phyloP scores from a whole-genome alignment of 441 rosid species.

The California macrophylla region DNA sequence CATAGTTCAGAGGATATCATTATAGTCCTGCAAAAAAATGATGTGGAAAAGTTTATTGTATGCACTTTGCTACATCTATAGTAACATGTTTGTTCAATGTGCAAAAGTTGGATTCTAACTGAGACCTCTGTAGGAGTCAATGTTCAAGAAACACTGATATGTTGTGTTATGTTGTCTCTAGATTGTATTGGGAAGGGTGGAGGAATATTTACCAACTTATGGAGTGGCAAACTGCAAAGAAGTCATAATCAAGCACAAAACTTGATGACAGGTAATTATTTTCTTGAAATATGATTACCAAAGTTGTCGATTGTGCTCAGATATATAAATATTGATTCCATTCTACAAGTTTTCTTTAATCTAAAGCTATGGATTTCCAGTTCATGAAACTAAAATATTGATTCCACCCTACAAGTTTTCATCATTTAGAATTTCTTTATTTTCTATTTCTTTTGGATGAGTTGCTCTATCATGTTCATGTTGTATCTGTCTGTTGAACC shows the following conservation, averaged over 20 bases:
- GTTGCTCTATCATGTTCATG: neutral
- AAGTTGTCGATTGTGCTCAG: neutral
- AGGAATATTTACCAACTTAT: conserved; percentile 28
- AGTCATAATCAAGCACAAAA: conserved; percentile 24
- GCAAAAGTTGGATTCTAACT: neutral
- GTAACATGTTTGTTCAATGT: neutral
- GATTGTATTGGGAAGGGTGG: conserved; percentile 24
- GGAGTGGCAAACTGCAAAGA: conserved; percentile 22
- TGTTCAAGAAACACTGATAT: neutral
- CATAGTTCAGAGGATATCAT: neutral
- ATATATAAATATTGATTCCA: neutral
- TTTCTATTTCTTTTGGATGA: neutral
- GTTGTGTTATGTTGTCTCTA: conserved; percentile 4
- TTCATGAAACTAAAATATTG: neutral
- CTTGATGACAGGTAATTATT: conserved; percentile 29
- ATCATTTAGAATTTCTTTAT: neutral
- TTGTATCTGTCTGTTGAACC: neutral
- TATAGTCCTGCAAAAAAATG: neutral
- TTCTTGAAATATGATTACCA: neutral
- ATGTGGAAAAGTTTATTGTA: neutral
- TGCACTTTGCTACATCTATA: neutral
- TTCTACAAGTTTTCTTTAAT: neutral
- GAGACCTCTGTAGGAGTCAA: neutral
- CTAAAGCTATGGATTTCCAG: neutral
- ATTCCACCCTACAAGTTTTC: too few relatives aligned